Percentiles rank a stretch among this genome's conserved stretches.
Evolutionary conservation across 192 early-diverging fungal genomes (phyloP).

Genomic region (Thamnidium elegans): DNA sequence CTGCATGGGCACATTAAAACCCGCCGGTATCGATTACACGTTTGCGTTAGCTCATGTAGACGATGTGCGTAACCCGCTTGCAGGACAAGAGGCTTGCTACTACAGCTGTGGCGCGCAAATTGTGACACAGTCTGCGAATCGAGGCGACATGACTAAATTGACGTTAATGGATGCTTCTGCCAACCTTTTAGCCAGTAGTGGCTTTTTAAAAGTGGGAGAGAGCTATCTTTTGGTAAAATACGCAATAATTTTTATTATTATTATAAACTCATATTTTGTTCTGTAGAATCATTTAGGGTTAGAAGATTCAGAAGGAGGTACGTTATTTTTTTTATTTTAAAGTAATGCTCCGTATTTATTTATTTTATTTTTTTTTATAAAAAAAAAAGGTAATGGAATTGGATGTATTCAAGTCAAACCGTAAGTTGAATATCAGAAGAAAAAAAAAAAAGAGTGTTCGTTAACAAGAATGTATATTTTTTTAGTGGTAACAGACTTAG

Average conservation of each 20-base stretch:
- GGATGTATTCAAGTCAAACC: slow-evolving; percentile 19
- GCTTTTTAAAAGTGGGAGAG: slow-evolving; percentile 10
- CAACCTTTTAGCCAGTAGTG: not conserved
- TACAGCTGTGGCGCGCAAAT: slow-evolving; percentile 14
- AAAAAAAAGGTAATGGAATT: slow-evolving; percentile 9
- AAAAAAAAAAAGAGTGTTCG: too few species aligned
- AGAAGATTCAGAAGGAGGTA: slow-evolving; percentile 16
- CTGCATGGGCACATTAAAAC: not conserved
- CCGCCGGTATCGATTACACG: not conserved
- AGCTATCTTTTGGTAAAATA: slow-evolving; percentile 18
- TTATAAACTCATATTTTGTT: not conserved
- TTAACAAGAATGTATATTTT: not conserved
- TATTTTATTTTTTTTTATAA: not conserved
- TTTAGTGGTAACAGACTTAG: not conserved
- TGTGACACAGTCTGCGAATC: slow-evolving; percentile 12
- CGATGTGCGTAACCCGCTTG: not conserved
- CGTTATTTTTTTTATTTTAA: not conserved
- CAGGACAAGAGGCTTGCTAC: slow-evolving; percentile 18
- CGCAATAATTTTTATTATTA: not conserved
- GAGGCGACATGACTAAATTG: not conserved
- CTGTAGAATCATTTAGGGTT: slow-evolving; percentile 23
- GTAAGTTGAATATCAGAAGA: slow-evolving; percentile 9
- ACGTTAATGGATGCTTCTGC: slow-evolving; percentile 12
- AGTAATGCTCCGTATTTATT: not conserved
- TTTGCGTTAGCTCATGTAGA: slow-evolving; percentile 19